phyloP scores from a whole-genome alignment of 345 rosid species.

The Arabidopsis thaliana region TAIR10.1 NC_003070.9:3070501-3071000 shows the following conservation, averaged over 20 bases:
- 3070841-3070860: neutral
- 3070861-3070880: slow-evolving; percentile 7
- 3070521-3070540: slow-evolving; percentile 24
- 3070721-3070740: slow-evolving; percentile 43
- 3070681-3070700: neutral
- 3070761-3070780: slow-evolving; percentile 60
- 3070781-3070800: slow-evolving; percentile 53
- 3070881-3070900: neutral
- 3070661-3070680: slow-evolving; percentile 2
- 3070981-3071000: neutral
- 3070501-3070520: slow-evolving; percentile 41
- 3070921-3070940: neutral
- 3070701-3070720: slow-evolving; percentile 23
- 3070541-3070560: slow-evolving; percentile 43
- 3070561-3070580: slow-evolving; percentile 28
- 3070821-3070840: neutral
- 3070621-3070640: neutral
- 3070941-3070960: neutral
- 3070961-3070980: neutral
- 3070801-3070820: slow-evolving; percentile 31
- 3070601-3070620: neutral
- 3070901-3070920: neutral
- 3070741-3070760: slow-evolving; percentile 55
- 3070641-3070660: neutral
- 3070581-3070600: slow-evolving; percentile 1